Conservation (phyloP, 1,139 yeast genomes). For the Blastobotrys persicus region DNA sequence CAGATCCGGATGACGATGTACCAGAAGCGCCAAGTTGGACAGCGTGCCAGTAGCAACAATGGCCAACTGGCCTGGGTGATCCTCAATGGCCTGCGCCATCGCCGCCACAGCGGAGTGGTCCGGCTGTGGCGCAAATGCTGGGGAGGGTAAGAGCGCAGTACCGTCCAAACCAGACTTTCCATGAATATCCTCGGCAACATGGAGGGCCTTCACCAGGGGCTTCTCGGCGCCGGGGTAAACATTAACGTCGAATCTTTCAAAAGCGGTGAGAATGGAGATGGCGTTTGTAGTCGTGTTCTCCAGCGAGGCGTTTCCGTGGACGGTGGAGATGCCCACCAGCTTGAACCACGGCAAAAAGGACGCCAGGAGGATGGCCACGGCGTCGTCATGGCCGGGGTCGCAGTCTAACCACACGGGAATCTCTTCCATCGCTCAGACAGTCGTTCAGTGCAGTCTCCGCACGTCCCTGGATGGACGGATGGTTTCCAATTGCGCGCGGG, state of each 20-base stretch:
- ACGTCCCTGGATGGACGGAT: too few species aligned
- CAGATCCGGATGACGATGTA: conserved; percentile 52
- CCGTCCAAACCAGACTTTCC: conserved; percentile 79
- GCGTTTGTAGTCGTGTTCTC: conserved; percentile 69
- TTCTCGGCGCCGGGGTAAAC: conserved; percentile 64
- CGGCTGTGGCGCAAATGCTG: conserved; percentile 40
- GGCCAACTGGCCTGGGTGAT: conserved; percentile 49
- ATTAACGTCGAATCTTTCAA: conserved; percentile 48
- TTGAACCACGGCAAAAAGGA: conserved; percentile 57
- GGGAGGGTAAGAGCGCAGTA: conserved; percentile 53
- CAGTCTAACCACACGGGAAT: conserved; percentile 87
- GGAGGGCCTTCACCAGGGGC: conserved; percentile 54
- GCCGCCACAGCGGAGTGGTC: conserved; percentile 55
- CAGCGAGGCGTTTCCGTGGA: conserved; percentile 75
- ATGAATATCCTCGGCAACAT: conserved; percentile 63
- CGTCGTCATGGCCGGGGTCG: conserved; percentile 92
- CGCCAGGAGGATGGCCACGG: conserved; percentile 68
- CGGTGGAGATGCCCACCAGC: conserved; percentile 74
- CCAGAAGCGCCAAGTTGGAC: conserved; percentile 62
- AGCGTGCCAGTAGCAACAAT: conserved; percentile 70
- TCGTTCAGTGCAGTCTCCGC: too few species aligned
- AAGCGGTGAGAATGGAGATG: conserved; percentile 60
- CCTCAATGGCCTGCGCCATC: conserved; percentile 49
- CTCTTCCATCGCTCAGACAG: conserved; percentile 5
- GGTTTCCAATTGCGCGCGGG: too few species aligned